phyloP scores from a whole-genome alignment of 2,329 filamentous ascomycete species.

The Lasiodiplodia sp. region DNA sequence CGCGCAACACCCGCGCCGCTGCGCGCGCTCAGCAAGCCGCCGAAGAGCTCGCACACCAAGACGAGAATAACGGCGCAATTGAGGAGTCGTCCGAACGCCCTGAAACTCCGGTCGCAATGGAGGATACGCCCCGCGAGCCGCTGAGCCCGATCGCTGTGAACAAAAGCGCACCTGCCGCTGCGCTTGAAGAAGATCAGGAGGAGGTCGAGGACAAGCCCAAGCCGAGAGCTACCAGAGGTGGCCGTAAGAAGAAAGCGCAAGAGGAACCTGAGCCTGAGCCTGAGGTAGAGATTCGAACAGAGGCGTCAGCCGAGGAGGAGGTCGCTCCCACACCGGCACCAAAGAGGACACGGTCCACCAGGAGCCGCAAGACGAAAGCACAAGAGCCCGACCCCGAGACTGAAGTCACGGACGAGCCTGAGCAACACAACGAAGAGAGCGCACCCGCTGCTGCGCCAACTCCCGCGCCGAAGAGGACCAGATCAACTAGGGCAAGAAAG shows the following conservation, averaged over 20 bases:
- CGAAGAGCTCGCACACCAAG: conserved; percentile 11
- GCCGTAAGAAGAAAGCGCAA: conserved; percentile 22
- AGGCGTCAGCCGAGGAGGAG: conserved; percentile 3
- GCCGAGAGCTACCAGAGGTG: conserved; percentile 10
- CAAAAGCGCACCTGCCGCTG: conserved; percentile 6
- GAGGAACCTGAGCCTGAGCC: not conserved
- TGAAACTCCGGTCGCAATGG: conserved; percentile 5
- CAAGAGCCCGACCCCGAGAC: conserved; percentile 2
- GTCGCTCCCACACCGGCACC: not conserved
- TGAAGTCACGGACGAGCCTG: not conserved
- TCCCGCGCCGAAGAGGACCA: conserved; percentile 15
- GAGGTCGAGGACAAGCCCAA: not conserved
- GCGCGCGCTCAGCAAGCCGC: conserved; percentile 28
- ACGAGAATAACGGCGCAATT: not conserved
- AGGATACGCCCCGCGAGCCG: conserved; percentile 16
- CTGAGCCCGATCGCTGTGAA: conserved; percentile 15
- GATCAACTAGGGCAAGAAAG: conserved; percentile 20
- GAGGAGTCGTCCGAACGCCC: conserved; percentile 12
- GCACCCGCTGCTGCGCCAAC: not conserved
- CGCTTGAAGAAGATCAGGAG: not conserved
- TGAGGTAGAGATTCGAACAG: not conserved
- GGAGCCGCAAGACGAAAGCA: conserved; percentile 17
- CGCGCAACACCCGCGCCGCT: conserved; percentile 30
- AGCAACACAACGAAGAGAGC: conserved; percentile 4
- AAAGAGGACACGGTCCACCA: conserved; percentile 20